Evolutionary conservation across 179 eudicot species (phyloP), one percentile per base, ranked within the genome.

Genomic region (Beta corolliflora): DNA sequence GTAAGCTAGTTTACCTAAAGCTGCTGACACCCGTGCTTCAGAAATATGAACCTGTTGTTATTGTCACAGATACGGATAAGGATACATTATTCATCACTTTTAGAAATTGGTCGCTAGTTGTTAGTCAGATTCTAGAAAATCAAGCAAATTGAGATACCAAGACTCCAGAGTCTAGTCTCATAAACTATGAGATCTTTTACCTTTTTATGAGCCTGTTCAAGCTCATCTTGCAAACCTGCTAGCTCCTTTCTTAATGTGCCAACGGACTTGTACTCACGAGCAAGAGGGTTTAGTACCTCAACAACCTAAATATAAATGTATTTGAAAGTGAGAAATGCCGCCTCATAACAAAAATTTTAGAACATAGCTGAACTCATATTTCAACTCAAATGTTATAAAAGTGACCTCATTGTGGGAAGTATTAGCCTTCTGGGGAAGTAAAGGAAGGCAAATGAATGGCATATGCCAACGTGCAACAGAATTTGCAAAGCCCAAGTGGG

Each of bases 1-100:
- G 89, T 91, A 88, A 83, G 99, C 99, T 80, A 96, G 92, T 90
- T 92, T 93, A 87, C 91, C 96, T 79, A 96, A 81, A 75, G 98
- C 97, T 64, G 97, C 86, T 48, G 89, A 84, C 79, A 96, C 97
- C 81, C 99, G 87, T 76, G 94, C 94, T 92, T 96, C 98, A 66
- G 99, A 96, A 82, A 94, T 91, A 87, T 94, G 98, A 80, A 96
- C 96, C 98, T 96, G 93, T 76, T 55, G 55, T 85, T 55, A 71
- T 84, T 61, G 15, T 77, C 23, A 69, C 19, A 66, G 5, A 60
- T 18, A 71, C 45, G 25, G 21, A 78, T 23, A 46, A 48, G 16
- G 8, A 68, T 25, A 16, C 5, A n/a, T 53, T 9, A 53, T 52
- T 50, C 15, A 36, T 23, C 64, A 7, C 19, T 67, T 46, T 59